Conservation (phyloP, 495 filamentous ascomycete species). For the Aspergillus leporis region DNA sequence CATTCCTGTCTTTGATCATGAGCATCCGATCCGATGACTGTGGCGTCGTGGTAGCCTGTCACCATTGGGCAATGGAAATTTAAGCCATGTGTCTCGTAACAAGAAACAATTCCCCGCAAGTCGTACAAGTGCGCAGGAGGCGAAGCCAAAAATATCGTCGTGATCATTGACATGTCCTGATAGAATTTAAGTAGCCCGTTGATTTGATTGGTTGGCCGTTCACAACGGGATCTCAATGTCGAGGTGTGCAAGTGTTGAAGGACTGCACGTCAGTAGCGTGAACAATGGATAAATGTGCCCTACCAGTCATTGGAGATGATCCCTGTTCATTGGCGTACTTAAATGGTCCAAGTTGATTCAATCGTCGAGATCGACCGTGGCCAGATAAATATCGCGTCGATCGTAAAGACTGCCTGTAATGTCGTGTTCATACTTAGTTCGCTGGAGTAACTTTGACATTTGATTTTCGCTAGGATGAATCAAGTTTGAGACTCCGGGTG, state of each 20-base stretch:
- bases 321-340: background rate
- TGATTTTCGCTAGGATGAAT: background rate
- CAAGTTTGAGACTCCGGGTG: slow-evolving; percentile 1
- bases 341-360: background rate
- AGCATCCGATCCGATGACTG: background rate
- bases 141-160: slow-evolving; percentile 1
- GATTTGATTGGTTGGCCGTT: background rate
- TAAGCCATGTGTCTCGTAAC: background rate
- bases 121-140: background rate
- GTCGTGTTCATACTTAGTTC: background rate
- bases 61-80: background rate
- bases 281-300: background rate
- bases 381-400: background rate
- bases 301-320: background rate
- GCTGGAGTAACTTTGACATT: background rate
- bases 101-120: background rate
- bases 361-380: background rate
- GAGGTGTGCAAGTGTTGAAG: background rate
- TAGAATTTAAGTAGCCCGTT: background rate
- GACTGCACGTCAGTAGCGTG: background rate
- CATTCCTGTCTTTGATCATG: background rate
- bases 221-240: background rate
- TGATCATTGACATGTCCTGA: background rate
- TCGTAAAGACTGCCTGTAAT: background rate
- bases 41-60: background rate